Evolutionary conservation across 1,284 basidiomycete genomes (phyloP).

Genomic region (Pseudozyma sp.): DNA sequence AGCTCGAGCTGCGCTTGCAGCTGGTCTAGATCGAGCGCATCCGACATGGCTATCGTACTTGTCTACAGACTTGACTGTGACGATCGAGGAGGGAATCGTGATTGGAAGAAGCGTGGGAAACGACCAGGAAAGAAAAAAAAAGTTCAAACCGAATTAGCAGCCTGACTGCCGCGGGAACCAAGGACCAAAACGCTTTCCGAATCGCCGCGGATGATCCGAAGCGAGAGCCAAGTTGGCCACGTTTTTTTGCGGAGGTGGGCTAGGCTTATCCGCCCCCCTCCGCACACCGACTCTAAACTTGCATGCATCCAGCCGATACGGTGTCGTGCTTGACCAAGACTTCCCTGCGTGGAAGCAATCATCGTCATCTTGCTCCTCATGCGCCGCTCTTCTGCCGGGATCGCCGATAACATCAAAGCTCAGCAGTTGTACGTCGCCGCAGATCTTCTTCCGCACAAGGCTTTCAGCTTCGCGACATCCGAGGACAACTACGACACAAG

Average conservation of each 20-base stretch:
- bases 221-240: neutral
- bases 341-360: neutral
- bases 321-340: no score
- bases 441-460: neutral
- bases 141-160: neutral
- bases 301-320: neutral
- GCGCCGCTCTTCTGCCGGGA: no score
- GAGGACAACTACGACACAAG: no score
- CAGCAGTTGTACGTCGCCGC: neutral
- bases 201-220: conserved; percentile 17
- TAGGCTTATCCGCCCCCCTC: no score
- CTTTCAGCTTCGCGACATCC: neutral
- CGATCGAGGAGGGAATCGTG: neutral
- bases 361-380: neutral
- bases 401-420: no score
- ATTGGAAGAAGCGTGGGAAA: neutral
- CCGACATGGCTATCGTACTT: conserved; percentile 12
- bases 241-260: neutral
- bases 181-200: neutral
- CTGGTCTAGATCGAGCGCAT: conserved; percentile 50
- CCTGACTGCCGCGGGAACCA: conserved; percentile 3
- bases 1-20: conserved; percentile 63
- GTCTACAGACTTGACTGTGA: neutral
- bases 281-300: no score
- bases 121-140: neutral